Conservation (phyloP, 805 yeast genomes). For the Nakazawaea wickerhamii region DNA sequence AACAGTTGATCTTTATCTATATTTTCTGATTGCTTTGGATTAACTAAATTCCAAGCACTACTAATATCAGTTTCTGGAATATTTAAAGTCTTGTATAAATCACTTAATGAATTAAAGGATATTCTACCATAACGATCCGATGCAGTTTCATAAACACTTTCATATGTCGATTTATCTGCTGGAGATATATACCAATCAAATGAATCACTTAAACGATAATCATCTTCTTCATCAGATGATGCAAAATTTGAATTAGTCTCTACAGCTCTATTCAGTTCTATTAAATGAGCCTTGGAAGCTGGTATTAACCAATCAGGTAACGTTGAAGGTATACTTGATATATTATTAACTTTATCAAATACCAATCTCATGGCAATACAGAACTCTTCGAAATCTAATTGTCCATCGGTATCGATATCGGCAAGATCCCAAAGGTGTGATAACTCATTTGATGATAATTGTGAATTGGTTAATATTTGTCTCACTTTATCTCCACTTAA, state of each 20-base stretch:
- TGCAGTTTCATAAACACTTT: constrained; percentile 66
- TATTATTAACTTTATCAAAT: constrained; percentile 76
- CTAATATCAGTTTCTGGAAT: constrained; percentile 83
- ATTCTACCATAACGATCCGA: constrained; percentile 78
- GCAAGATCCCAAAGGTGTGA: constrained; percentile 86
- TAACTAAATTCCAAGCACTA: constrained; percentile 92
- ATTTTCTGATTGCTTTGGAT: constrained; percentile 81
- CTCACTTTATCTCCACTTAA: constrained; percentile 81
- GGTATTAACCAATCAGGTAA: constrained; percentile 95
- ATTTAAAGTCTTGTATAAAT: constrained; percentile 61
- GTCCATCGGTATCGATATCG: constrained; percentile 90
- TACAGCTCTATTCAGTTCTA: constrained; percentile 77
- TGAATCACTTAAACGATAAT: constrained; percentile 52
- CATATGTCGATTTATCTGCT: constrained; percentile 72
- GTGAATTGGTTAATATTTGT: constrained; percentile 84
- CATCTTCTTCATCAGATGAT: constrained; percentile 52
- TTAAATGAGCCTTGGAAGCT: constrained; percentile 75
- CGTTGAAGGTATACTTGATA: constrained; percentile 52
- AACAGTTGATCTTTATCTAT: constrained; percentile 91
- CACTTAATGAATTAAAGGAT: constrained; percentile 63
- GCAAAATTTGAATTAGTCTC: constrained; percentile 21
- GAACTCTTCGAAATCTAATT: constrained; percentile 93
- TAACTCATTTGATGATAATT: constrained; percentile 70
- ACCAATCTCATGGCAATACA: constrained; percentile 95
- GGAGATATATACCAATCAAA: constrained; percentile 98